These are phyloP conservation scores for Synchytrium microbalum DNA, from an alignment of 371 early-diverging fungal genomes.

Conservation along the genomic window DNA sequence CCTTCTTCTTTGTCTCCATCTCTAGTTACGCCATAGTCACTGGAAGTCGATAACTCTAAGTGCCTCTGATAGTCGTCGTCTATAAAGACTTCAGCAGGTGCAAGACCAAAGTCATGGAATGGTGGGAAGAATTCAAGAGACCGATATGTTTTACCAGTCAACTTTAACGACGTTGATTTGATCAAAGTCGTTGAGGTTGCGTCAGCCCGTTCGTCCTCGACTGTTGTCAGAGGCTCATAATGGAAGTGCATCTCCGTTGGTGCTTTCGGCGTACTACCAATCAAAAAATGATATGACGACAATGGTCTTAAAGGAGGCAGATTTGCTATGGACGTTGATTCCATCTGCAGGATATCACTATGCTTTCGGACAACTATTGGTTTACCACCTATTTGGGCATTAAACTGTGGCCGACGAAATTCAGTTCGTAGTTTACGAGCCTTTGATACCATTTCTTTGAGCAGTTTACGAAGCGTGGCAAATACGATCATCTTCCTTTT, in stretches of 20 bases:
- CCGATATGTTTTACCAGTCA: constrained; percentile 34
- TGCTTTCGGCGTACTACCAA: constrained; percentile 28
- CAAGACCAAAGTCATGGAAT: constrained; percentile 41
- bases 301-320: constrained; percentile 38
- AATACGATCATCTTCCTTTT: constrained; percentile 35
- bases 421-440: constrained; percentile 1
- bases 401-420: constrained; percentile 1
- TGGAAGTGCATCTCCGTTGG: constrained; percentile 33
- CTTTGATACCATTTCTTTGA: constrained; percentile 5
- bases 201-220: constrained; percentile 19
- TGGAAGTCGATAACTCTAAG: not conserved
- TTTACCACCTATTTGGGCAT: constrained; percentile 11
- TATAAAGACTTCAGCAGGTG: constrained; percentile 34
- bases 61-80: too few species aligned
- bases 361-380: constrained; percentile 9
- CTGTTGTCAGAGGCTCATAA: constrained; percentile 39
- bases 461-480: constrained; percentile 18
- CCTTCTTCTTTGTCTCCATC: constrained; percentile 14
- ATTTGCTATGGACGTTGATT: constrained; percentile 3
- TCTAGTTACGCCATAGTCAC: constrained; percentile 21
- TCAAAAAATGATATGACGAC: constrained; percentile 38
- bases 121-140: constrained; percentile 41
- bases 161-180: constrained; percentile 22
- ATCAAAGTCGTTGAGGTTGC: constrained; percentile 9
- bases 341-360: not conserved